phyloP scores from a whole-genome alignment of 176 grass and related monocot genomes.

The Cenchrus americanus region DNA sequence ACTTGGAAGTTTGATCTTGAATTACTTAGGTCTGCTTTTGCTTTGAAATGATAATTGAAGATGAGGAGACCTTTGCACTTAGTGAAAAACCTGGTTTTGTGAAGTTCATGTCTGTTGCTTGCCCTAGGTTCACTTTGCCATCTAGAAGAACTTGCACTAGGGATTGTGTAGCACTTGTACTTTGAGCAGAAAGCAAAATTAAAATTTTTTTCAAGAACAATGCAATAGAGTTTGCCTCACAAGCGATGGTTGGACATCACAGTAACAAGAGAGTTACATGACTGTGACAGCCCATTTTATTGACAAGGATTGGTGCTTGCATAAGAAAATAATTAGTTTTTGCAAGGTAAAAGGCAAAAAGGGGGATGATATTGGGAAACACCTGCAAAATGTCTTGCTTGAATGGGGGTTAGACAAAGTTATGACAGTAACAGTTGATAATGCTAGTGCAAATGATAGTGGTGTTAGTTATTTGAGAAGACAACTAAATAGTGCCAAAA shows the following conservation, averaged over 20 bases:
- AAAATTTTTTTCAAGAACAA: no score
- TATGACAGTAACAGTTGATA: neutral
- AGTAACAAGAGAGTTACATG: no score
- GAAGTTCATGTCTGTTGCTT: slow-evolving; percentile 7
- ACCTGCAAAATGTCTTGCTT: neutral
- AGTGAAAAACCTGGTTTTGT: neutral
- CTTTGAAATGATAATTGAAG: neutral
- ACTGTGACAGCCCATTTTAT: no score
- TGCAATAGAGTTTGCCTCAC: no score
- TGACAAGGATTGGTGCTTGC: no score
- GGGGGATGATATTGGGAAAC: neutral
- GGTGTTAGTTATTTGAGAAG: neutral
- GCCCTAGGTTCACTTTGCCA: neutral
- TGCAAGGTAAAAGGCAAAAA: no score
- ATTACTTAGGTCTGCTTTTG: neutral
- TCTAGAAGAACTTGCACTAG: no score
- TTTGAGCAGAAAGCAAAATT: no score
- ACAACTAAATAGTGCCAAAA: neutral
- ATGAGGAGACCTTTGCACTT: neutral
- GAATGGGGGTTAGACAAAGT: neutral
- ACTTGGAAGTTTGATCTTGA: slow-evolving; percentile 13
- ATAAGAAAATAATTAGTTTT: no score
- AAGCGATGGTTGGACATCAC: no score
- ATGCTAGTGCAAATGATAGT: neutral
- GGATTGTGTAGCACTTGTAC: no score